Percentiles rank a stretch among this genome's conserved stretches.
phyloP scores from a whole-genome alignment of 176 grass and related monocot species.

The Aegilops speltoides region DNA sequence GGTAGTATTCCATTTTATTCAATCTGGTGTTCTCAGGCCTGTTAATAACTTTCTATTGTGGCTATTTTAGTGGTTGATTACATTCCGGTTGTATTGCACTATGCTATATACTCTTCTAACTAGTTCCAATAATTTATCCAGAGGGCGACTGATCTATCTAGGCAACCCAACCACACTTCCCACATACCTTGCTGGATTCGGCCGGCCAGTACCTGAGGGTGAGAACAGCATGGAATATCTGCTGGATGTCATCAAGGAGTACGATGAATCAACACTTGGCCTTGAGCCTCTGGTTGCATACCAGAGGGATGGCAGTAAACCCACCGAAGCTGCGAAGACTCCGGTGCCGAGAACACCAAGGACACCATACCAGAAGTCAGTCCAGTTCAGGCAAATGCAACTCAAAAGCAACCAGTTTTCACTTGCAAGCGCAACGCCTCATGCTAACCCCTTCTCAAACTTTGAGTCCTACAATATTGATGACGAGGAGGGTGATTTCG shows the following conservation, averaged over 20 bases:
- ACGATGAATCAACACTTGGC: constrained; percentile 58
- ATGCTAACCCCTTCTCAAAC: constrained; percentile 34
- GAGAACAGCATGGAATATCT: constrained; percentile 79
- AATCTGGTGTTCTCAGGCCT: neutral
- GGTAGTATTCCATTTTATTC: constrained; percentile 21
- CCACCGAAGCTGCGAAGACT: constrained; percentile 52
- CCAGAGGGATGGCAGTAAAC: constrained; percentile 61
- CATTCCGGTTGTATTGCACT: neutral
- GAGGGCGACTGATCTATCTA: constrained; percentile 56
- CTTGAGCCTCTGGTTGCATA: constrained; percentile 66
- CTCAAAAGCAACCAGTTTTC: constrained; percentile 73
- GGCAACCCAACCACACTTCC: constrained; percentile 54
- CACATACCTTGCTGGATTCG: constrained; percentile 55
- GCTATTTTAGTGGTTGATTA: neutral
- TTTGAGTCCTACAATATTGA: constrained; percentile 40
- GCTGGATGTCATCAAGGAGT: constrained; percentile 79
- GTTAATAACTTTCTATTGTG: neutral
- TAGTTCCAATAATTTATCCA: constrained; percentile 25
- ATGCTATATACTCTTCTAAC: constrained; percentile 8
- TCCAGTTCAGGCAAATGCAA: constrained; percentile 45
- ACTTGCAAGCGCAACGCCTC: constrained; percentile 20
- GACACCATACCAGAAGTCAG: constrained; percentile 54
- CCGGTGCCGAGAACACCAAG: constrained; percentile 53
- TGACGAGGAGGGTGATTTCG: constrained; percentile 41
- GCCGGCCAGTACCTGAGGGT: constrained; percentile 52